A percentile compares a stretch with the other conserved stretches of the same genome.
phyloP scores from a whole-genome alignment of 2,329 filamentous ascomycete genomes.

The Penicillium sp. region DNA sequence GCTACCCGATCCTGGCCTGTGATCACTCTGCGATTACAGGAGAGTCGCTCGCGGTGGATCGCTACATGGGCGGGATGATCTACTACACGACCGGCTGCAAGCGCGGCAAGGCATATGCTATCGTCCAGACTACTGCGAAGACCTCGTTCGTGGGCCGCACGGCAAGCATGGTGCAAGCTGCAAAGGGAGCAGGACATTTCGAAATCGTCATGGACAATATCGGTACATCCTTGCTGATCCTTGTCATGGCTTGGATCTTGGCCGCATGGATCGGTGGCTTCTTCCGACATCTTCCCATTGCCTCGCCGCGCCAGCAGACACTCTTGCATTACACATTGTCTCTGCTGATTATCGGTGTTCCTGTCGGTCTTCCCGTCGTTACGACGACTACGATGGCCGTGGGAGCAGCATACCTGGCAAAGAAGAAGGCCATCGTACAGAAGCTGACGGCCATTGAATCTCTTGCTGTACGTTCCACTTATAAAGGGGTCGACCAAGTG shows the following conservation, averaged over 20 bases:
- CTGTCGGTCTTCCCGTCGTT: constrained; percentile 78
- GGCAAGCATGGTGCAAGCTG: constrained; percentile 73
- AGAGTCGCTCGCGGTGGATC: constrained; percentile 73
- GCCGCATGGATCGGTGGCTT: constrained; percentile 78
- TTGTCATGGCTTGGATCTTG: constrained; percentile 78
- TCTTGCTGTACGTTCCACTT: constrained; percentile 57
- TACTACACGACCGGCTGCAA: constrained; percentile 84
- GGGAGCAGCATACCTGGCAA: constrained; percentile 75
- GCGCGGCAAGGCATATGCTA: constrained; percentile 75
- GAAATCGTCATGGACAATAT: constrained; percentile 85
- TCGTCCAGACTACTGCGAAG: constrained; percentile 69
- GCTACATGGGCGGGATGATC: constrained; percentile 71
- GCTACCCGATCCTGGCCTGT: constrained; percentile 69
- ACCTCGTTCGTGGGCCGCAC: constrained; percentile 79
- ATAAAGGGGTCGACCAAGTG: not conserved
- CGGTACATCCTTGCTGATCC: constrained; percentile 72
- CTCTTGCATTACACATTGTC: constrained; percentile 72
- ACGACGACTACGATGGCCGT: constrained; percentile 79
- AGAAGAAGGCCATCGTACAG: constrained; percentile 79
- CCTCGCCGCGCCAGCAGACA: constrained; percentile 60
- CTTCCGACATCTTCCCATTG: constrained; percentile 71
- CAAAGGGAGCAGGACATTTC: constrained; percentile 77
- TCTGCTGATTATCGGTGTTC: constrained; percentile 78
- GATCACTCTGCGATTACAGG: constrained; percentile 83
- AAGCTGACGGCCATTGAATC: constrained; percentile 81